Conservation (phyloP, 345 rosid species). For the Acer saccharum region DNA sequence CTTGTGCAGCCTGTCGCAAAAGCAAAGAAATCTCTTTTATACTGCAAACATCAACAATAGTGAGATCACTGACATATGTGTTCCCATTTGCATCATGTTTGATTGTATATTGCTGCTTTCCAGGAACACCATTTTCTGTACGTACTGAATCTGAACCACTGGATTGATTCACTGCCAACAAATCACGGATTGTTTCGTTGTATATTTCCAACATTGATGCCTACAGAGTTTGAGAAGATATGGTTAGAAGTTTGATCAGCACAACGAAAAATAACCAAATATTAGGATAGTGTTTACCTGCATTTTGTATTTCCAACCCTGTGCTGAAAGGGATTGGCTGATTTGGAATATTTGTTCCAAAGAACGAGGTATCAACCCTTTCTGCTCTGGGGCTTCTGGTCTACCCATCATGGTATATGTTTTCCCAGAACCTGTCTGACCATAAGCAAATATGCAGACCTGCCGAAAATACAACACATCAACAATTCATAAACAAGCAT, state of each 20-base stretch:
- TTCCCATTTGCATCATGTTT: slow-evolving; percentile 86
- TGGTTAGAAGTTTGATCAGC: not conserved
- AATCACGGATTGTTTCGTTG: slow-evolving; percentile 86
- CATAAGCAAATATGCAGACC: slow-evolving; percentile 99
- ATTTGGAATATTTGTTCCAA: slow-evolving; percentile 83
- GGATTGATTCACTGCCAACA: slow-evolving; percentile 54
- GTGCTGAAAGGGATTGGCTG: slow-evolving; percentile 67
- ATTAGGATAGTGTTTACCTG: slow-evolving; percentile 49
- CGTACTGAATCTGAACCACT: slow-evolving; percentile 40
- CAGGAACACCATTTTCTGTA: slow-evolving; percentile 53
- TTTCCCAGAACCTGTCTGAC: slow-evolving; percentile 98
- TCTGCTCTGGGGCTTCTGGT: slow-evolving; percentile 63
- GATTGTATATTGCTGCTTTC: slow-evolving; percentile 80
- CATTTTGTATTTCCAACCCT: slow-evolving; percentile 97
- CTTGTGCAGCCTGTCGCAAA: slow-evolving; percentile 79
- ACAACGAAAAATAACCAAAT: slow-evolving; percentile 10
- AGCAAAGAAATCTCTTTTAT: slow-evolving; percentile 73
- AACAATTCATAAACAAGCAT: not conserved
- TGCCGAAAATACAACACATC: slow-evolving; percentile 25
- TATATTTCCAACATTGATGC: slow-evolving; percentile 98
- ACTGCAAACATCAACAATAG: slow-evolving; percentile 80
- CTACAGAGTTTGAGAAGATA: slow-evolving; percentile 30
- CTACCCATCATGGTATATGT: slow-evolving; percentile 99
- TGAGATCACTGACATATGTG: slow-evolving; percentile 78
- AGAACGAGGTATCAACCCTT: slow-evolving; percentile 93